phyloP scores from a whole-genome alignment of 2,329 filamentous ascomycete genomes.

The Aspergillus fijiensis region DNA sequence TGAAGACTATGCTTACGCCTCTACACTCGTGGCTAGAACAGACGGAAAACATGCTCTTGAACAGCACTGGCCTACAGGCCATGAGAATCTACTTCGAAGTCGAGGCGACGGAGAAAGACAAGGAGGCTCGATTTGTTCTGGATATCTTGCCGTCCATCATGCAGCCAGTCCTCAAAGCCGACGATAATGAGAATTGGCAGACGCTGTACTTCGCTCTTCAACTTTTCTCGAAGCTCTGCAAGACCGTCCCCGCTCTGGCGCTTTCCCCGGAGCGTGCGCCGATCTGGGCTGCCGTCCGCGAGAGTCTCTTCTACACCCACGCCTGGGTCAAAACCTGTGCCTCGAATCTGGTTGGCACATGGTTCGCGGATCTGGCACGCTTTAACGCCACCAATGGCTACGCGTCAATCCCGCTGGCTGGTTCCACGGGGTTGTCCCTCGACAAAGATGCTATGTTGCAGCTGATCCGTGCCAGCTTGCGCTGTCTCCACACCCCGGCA shows the following conservation, averaged over 20 bases:
- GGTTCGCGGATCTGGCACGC: slow-evolving; percentile 75
- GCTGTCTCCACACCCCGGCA: slow-evolving; percentile 61
- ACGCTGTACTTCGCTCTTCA: slow-evolving; percentile 72
- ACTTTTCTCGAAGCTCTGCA: slow-evolving; percentile 65
- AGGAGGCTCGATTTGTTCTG: slow-evolving; percentile 64
- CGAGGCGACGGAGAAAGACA: slow-evolving; percentile 62
- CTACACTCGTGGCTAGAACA: slow-evolving; percentile 75
- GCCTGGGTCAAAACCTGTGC: slow-evolving; percentile 73
- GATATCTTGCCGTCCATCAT: slow-evolving; percentile 57
- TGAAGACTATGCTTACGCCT: slow-evolving; percentile 67
- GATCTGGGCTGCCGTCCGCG: slow-evolving; percentile 71
- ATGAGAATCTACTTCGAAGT: slow-evolving; percentile 82
- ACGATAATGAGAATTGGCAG: slow-evolving; percentile 61
- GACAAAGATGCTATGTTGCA: slow-evolving; percentile 63
- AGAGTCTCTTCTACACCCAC: slow-evolving; percentile 70
- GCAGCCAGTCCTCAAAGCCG: slow-evolving; percentile 48
- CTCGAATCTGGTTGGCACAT: slow-evolving; percentile 71
- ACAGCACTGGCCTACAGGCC: slow-evolving; percentile 72
- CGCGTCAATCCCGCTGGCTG: slow-evolving; percentile 60
- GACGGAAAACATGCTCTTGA: slow-evolving; percentile 68
- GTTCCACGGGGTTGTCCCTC: slow-evolving; percentile 70
- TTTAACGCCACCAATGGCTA: slow-evolving; percentile 57
- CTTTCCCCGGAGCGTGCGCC: slow-evolving; percentile 59
- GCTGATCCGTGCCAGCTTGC: slow-evolving; percentile 57
- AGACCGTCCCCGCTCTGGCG: slow-evolving; percentile 63